Evolutionary conservation across 768 basidiomycete species (phyloP).

Genomic region (Kwoniella mangroviensis): DNA sequence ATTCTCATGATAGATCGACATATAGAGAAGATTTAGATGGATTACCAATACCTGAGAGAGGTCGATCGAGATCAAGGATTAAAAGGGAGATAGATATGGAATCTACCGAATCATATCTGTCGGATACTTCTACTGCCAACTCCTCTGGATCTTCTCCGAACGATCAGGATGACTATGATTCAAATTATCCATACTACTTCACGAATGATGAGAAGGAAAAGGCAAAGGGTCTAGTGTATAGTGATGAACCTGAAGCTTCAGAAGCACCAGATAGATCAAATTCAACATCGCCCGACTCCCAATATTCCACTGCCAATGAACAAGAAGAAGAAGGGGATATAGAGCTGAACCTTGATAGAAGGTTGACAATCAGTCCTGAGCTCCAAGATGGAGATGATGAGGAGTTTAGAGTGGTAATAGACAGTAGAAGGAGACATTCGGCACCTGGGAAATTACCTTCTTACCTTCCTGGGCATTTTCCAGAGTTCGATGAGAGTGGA

Average conservation of each 20-base stretch:
- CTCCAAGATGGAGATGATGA: not conserved
- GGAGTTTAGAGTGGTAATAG: not conserved
- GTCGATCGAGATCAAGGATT: slow-evolving; percentile 4
- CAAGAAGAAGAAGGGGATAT: not conserved
- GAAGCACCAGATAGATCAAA: not conserved
- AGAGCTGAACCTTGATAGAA: not conserved
- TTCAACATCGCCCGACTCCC: not conserved
- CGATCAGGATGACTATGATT: too few species aligned
- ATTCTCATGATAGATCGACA: not conserved
- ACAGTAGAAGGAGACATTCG: slow-evolving; percentile 8
- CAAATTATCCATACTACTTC: too few species aligned
- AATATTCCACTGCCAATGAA: not conserved
- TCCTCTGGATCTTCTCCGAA: not conserved
- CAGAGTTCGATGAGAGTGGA: too few species aligned
- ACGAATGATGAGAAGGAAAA: not conserved
- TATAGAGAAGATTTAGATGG: slow-evolving; percentile 16
- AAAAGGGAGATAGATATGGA: not conserved
- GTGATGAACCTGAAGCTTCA: too few species aligned
- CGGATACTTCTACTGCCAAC: not conserved
- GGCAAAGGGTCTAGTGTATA: not conserved
- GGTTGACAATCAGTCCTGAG: not conserved
- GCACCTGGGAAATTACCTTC: slow-evolving; percentile 5
- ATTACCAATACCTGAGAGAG: not conserved
- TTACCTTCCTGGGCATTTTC: not conserved
- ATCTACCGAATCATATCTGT: not conserved